Conservation (phyloP, 306 rosid genomes). For the Cicer yamashitae region DNA sequence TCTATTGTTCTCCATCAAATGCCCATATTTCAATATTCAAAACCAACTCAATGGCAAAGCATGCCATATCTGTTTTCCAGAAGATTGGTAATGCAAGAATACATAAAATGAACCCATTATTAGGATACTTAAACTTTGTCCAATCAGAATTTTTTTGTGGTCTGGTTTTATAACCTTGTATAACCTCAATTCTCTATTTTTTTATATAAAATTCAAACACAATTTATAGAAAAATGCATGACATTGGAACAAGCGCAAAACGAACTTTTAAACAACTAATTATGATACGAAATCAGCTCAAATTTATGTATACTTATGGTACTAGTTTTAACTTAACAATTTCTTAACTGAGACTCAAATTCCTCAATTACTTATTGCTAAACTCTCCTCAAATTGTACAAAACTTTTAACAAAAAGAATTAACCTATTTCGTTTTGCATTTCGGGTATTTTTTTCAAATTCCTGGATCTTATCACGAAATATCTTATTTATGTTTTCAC, state of each 20-base stretch:
- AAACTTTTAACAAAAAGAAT: background rate
- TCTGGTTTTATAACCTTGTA: too few relatives aligned
- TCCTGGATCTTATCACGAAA: background rate
- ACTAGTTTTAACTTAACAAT: background rate
- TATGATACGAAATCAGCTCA: constrained; percentile 27
- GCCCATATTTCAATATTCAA: too few relatives aligned
- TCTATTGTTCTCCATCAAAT: too few relatives aligned
- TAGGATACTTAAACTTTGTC: too few relatives aligned
- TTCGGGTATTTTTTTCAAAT: constrained; percentile 28
- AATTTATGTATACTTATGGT: background rate
- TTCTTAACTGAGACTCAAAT: background rate
- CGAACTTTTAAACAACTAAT: background rate
- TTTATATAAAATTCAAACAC: constrained; percentile 4
- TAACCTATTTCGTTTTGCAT: background rate
- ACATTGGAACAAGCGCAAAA: background rate
- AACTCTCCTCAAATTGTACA: constrained; percentile 23
- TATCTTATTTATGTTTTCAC: constrained; percentile 18
- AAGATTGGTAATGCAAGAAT: too few relatives aligned
- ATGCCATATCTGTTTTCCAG: too few relatives aligned
- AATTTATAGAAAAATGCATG: background rate
- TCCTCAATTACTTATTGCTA: background rate
- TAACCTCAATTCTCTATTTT: background rate
- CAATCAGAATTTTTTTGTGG: too few relatives aligned
- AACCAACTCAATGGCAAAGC: too few relatives aligned
- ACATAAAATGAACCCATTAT: too few relatives aligned